A percentile compares a stretch with the other conserved stretches of the same genome.
Conservation (phyloP, 148 eudicot species). For the Spergularia bocconei region DNA sequence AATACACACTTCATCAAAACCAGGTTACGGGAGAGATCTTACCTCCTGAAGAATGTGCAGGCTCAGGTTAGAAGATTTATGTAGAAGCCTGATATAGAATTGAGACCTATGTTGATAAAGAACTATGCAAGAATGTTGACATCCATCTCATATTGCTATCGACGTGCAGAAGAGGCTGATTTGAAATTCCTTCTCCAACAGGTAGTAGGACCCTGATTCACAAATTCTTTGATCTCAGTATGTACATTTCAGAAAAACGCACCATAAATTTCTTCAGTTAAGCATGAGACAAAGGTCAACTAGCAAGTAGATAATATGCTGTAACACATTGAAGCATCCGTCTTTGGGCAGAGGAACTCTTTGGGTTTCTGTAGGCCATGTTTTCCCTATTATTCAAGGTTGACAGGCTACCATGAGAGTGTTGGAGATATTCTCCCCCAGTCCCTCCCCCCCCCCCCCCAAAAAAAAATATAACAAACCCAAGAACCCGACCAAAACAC, state of each 20-base stretch:
- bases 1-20: not conserved
- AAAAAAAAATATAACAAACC: too few species aligned
- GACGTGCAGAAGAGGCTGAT: constrained; percentile 4
- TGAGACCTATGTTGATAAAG: not conserved
- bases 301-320: not conserved
- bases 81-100: constrained; percentile 12
- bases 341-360: not conserved
- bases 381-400: not conserved
- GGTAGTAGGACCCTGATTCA: constrained; percentile 19
- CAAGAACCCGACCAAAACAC: not conserved
- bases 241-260: not conserved
- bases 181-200: constrained; percentile 22
- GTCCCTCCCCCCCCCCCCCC: not conserved
- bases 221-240: constrained; percentile 8
- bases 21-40: not conserved
- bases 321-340: not conserved
- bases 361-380: not conserved
- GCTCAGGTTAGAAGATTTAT: constrained; percentile 1
- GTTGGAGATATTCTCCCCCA: not conserved
- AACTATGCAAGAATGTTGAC: not conserved
- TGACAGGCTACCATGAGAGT: not conserved
- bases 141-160: constrained; percentile 3
- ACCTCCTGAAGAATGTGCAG: constrained; percentile 21
- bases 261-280: not conserved
- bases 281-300: not conserved